Conservation (phyloP, 2,329 filamentous ascomycete species). For the Penicillium glabrum region DNA sequence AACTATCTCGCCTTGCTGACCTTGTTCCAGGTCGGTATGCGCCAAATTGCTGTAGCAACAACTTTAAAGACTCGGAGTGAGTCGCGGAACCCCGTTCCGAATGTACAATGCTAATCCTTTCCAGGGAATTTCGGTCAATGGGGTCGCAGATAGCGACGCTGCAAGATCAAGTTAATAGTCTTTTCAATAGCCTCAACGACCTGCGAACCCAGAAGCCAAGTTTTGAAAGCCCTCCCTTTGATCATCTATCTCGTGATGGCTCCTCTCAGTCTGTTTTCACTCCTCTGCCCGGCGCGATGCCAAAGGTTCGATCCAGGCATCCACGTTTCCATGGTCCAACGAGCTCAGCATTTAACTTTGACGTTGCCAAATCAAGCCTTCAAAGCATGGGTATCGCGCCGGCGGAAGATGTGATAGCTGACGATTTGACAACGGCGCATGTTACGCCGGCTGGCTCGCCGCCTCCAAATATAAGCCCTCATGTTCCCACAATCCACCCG, state of each 20-base stretch:
- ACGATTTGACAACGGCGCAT: conserved; percentile 54
- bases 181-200: conserved; percentile 70
- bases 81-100: conserved; percentile 16
- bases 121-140: conserved; percentile 78
- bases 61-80: conserved; percentile 83
- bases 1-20: conserved; percentile 7
- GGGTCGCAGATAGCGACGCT: conserved; percentile 69
- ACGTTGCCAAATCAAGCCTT: conserved; percentile 81
- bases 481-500: conserved; percentile 41
- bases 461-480: conserved; percentile 34
- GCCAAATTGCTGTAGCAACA: conserved; percentile 68
- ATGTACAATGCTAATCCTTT: neutral
- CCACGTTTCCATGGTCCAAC: conserved; percentile 80
- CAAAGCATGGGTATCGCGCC: conserved; percentile 85
- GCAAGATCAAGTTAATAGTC: conserved; percentile 78
- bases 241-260: conserved; percentile 38
- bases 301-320: conserved; percentile 54
- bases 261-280: conserved; percentile 42
- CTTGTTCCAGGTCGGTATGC: conserved; percentile 56
- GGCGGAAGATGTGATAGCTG: conserved; percentile 60
- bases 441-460: conserved; percentile 52
- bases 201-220: conserved; percentile 54
- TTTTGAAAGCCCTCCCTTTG: conserved; percentile 35
- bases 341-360: conserved; percentile 79
- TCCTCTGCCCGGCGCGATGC: conserved; percentile 41